phyloP scores from a whole-genome alignment of 208 protist genomes.

The Leptomonas pyrrhocoris region DNA sequence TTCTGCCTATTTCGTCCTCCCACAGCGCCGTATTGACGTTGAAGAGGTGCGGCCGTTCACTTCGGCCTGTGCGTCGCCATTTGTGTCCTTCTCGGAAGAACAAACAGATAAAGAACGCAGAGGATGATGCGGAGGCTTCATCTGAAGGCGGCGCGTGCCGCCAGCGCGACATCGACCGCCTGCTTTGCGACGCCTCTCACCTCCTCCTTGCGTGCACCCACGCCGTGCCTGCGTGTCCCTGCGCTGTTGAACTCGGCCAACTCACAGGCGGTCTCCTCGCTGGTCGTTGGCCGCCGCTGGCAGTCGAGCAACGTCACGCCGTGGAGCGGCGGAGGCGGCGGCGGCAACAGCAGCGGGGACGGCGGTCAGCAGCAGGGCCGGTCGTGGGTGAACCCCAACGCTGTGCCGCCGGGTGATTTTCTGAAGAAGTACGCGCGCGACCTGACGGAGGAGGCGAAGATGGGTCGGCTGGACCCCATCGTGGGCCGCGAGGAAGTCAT shows the following conservation, averaged over 20 bases:
- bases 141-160: constrained; percentile 12
- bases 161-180: neutral
- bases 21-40: too few species aligned
- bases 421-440: constrained; percentile 97
- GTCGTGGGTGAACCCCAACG: constrained; percentile 88
- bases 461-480: constrained; percentile 97
- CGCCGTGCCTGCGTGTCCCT: neutral
- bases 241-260: neutral
- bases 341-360: constrained; percentile 19
- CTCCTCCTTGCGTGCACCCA: neutral
- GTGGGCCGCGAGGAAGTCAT: constrained; percentile 99
- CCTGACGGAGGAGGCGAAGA: constrained; percentile 91
- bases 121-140: constrained; percentile 21
- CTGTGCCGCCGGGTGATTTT: constrained; percentile 86
- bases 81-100: too few species aligned
- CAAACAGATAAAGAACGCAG: neutral
- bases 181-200: neutral
- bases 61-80: too few species aligned
- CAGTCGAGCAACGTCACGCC: constrained; percentile 50
- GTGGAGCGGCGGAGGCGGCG: constrained; percentile 40
- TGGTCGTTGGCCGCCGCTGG: constrained; percentile 11
- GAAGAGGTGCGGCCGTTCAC: too few species aligned
- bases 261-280: neutral
- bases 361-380: constrained; percentile 68
- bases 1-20: too few species aligned